These are phyloP conservation scores for Akanthomyces uredinophilus DNA, from an alignment of 2,329 filamentous ascomycete species.

Conservation along the genomic window DNA sequence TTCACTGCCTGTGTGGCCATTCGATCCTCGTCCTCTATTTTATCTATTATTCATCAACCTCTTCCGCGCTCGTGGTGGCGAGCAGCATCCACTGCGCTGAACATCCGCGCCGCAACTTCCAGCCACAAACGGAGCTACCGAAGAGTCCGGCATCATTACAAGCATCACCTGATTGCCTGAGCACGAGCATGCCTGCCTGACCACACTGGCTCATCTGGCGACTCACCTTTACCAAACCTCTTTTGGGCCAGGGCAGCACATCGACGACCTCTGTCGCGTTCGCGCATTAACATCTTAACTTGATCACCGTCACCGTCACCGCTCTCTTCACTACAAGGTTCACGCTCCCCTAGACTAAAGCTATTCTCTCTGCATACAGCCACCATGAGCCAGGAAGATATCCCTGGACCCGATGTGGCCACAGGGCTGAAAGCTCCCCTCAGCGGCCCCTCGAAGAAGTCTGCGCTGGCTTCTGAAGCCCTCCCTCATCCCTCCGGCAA, in stretches of 20 bases:
- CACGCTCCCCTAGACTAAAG: not conserved
- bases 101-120: not conserved
- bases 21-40: not conserved
- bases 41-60: not conserved
- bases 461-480: not conserved
- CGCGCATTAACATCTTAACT: not conserved
- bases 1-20: not conserved
- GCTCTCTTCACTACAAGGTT: not conserved
- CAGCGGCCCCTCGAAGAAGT: not conserved
- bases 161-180: conserved; percentile 9
- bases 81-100: not conserved
- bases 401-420: not conserved
- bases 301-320: not conserved
- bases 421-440: not conserved
- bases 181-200: conserved; percentile 9
- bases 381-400: not conserved
- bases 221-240: not conserved
- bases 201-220: not conserved
- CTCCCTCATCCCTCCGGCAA: conserved; percentile 49
- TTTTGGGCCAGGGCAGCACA: not conserved
- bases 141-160: not conserved
- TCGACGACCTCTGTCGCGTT: not conserved
- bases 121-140: conserved; percentile 2
- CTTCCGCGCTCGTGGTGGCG: not conserved
- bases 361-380: not conserved